Evolutionary conservation across 2,329 filamentous ascomycete genomes (phyloP), one percentile per base, ranked within the genome.

Genomic region (Aspergillus pseudoterreus): DNA sequence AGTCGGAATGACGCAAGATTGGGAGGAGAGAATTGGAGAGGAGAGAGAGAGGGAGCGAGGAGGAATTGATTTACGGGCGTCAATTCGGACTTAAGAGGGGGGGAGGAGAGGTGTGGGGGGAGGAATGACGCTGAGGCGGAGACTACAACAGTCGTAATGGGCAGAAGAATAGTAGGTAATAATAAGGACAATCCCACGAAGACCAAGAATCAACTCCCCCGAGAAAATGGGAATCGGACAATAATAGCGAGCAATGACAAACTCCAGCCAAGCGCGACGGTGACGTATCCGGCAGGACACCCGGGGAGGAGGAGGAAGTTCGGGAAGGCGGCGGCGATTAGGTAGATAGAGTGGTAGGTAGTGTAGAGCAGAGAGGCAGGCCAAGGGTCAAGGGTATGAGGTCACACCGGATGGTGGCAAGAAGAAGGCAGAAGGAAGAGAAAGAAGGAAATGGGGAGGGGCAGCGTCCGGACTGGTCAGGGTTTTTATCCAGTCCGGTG

Each of bases 401-500:
- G 48, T 57, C 55, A 57, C 52, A 41, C 47, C 46, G 53, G 48
- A 45, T 33, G 48, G 49, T 51, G 47, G 51, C 43, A 47, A 46
- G 54, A 50, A 52, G 49, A 43, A 54, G 39, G 24, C 49, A 48
- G 22, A 27, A 43, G 49, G 54, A 46, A 58, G 42, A 35, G 51
- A 54, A 38, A 51, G 43, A 21, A 47, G 53, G 32, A 56, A 54
- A 47, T 51, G 60, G 39, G 63, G 58, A 46, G 32, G 22, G 22
- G 22, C 32, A n/a, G n/a, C 43, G 51, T 43, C 42, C 36, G 53
- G 53, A 51, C 44, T 50, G 50, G 35, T 43, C 45, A 49, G 47
- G 49, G 52, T 59, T 59, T 62, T 64, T 63, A 63, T 63, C 57
- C 57, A 57, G 53, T 45, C 33, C 49, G 57, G 62, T 61, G 59